Evolutionary conservation across 1,139 yeast species (phyloP).

Genomic region (Geotrichum carabidarum): DNA sequence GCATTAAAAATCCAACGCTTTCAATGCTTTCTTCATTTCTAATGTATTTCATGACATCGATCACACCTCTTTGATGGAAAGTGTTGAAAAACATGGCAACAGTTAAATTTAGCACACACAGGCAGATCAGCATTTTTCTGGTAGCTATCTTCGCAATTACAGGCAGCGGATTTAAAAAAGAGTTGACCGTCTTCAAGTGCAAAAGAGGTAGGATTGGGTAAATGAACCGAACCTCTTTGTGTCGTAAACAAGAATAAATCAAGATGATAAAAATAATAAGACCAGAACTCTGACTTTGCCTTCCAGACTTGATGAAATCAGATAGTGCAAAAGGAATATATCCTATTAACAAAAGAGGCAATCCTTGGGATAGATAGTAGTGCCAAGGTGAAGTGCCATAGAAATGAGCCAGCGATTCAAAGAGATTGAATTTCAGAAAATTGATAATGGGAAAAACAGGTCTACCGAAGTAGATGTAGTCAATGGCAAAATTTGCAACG

Average conservation of each 20-base stretch:
- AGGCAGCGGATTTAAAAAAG: slow-evolving; percentile 8
- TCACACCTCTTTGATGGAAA: slow-evolving; percentile 79
- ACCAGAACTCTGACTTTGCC: slow-evolving; percentile 28
- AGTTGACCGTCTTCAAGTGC: slow-evolving; percentile 31
- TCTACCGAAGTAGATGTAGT: slow-evolving; percentile 54
- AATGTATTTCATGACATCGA: slow-evolving; percentile 57
- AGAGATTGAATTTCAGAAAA: slow-evolving; percentile 70
- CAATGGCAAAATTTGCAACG: slow-evolving; percentile 44
- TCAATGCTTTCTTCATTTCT: slow-evolving; percentile 35
- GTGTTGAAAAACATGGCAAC: slow-evolving; percentile 53
- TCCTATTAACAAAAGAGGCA: slow-evolving; percentile 68
- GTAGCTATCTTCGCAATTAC: slow-evolving; percentile 23
- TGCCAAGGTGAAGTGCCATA: slow-evolving; percentile 86
- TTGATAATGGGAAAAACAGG: slow-evolving; percentile 56
- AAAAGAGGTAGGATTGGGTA: slow-evolving; percentile 79
- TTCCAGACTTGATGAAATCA: slow-evolving; percentile 38
- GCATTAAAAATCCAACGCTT: slow-evolving; percentile 76
- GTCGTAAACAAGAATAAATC: slow-evolving; percentile 61
- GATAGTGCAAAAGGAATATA: slow-evolving; percentile 56
- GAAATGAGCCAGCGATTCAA: slow-evolving; percentile 67
- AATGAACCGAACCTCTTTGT: slow-evolving; percentile 89
- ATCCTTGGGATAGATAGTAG: slow-evolving; percentile 74
- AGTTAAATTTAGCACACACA: slow-evolving; percentile 42
- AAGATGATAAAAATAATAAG: slow-evolving; percentile 44
- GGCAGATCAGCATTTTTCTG: slow-evolving; percentile 20